Base-by-base conservation (phyloP, 192 early-diverging fungal genomes). In the Coemansia sp. region DNA sequence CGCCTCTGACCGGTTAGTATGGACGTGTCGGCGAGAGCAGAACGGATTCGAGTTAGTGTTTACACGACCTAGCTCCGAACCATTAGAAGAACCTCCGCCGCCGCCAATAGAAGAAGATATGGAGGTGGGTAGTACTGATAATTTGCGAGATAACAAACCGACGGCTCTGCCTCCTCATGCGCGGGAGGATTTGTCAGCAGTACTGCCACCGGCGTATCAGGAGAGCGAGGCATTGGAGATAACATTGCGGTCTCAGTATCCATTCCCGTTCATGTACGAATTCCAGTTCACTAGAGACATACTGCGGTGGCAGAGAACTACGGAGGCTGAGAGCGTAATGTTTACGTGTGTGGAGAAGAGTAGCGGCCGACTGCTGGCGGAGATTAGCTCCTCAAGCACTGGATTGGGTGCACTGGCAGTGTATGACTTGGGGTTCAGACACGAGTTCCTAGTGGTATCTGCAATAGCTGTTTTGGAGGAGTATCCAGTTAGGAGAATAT, bases 381-480 rank as follows among this genome's bases (percentile, higher is more conserved):
- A 75, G 33, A 53, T 83, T n/a, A 63, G 73, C 17, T 49, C 66
- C 13, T 26, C 28, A 7, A 33, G 35, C 32, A 21, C 42, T 17
- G 62, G 64, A 7, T 47, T 82, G 60, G 80, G 75, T 37, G 74
- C 80, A 5, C 37, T 82, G 28, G 52, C 75, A 14, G 30, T 82
- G n/a, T 66, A 76, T 35, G 72, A 77, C 1, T 23, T 77, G 44
- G 68, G 53, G 2, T 68, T 65, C 2, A 17, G 70, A 62, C 68
- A 74, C 17, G 70, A 67, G 66, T 72, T 82, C 50, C 55, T 82
- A 64, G 68, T 77, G 2, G 66, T 82, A 6, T 74, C 80, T n/a
- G 68, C 75, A 4, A 71, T 77, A 16, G 50, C 74, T 2, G 74
- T 81, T 6, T 46, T 62, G 33, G 79, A 81, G 40, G 79, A 81